Conservation (phyloP, 768 basidiomycete genomes). For the Mycena epipterygia region DNA sequence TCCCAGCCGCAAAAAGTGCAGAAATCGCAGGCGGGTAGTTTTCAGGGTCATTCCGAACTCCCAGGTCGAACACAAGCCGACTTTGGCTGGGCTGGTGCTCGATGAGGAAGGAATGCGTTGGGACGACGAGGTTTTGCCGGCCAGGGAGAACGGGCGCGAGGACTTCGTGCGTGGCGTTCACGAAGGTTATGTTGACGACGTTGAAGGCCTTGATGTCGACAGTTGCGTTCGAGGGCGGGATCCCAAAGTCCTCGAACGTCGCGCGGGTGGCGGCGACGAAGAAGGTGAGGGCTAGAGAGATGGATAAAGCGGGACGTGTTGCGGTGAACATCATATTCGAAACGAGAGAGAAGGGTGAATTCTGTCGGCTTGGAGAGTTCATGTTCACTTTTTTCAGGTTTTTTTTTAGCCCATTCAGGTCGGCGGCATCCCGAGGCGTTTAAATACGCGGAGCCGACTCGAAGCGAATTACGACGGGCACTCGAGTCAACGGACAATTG, state of each 20-base stretch:
- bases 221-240: slow-evolving; percentile 7
- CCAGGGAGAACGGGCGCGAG: background rate
- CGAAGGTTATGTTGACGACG: background rate
- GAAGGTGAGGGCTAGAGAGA: slow-evolving; percentile 7
- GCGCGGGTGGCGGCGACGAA: background rate
- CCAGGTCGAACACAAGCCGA: background rate
- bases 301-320: background rate
- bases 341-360: too few species aligned
- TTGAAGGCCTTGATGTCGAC: slow-evolving; percentile 29
- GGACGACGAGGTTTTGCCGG: background rate
- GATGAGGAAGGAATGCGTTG: background rate
- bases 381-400: too few species aligned
- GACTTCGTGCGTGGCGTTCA: background rate
- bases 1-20: background rate
- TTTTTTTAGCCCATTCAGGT: too few species aligned
- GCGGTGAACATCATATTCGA: too few species aligned
- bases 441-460: too few species aligned
- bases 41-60: background rate
- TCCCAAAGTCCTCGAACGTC: slow-evolving; percentile 4
- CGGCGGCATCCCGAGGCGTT: too few species aligned
- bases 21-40: background rate
- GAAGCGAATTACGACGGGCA: too few species aligned
- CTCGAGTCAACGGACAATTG: too few species aligned
- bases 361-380: too few species aligned
- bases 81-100: background rate